Percentiles rank a stretch among this genome's conserved stretches.
Evolutionary conservation across 805 yeast genomes (phyloP).

Genomic region (Metschnikowia matae): DNA sequence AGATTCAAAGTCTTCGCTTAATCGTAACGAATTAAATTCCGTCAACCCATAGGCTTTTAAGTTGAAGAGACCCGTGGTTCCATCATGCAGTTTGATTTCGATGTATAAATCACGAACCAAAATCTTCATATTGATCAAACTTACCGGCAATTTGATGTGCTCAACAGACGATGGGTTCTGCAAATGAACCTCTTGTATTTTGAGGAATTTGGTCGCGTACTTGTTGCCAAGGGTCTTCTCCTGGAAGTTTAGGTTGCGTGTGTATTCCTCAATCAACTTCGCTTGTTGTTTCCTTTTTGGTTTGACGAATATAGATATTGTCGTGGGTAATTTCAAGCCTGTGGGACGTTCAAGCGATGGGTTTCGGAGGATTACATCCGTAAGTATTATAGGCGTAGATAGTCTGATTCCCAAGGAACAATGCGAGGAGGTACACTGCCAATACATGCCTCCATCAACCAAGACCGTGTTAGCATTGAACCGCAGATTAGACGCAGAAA

Average conservation of each 20-base stretch:
- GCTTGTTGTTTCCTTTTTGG: conserved; percentile 23
- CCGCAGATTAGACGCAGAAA: conserved; percentile 25
- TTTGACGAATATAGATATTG: conserved; percentile 27
- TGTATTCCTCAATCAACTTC: conserved; percentile 16
- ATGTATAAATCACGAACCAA: conserved; percentile 32
- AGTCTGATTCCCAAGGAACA: conserved; percentile 37
- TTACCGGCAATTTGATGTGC: conserved; percentile 32
- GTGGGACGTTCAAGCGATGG: conserved; percentile 9
- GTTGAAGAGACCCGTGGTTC: conserved; percentile 14
- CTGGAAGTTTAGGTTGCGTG: conserved; percentile 9
- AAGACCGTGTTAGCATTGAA: conserved; percentile 38
- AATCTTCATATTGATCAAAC: conserved; percentile 30
- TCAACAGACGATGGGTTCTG: conserved; percentile 15
- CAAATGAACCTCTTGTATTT: conserved; percentile 24
- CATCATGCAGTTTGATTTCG: conserved; percentile 14
- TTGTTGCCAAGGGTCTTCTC: conserved; percentile 14
- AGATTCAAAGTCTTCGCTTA: conserved; percentile 13
- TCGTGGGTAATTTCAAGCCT: conserved; percentile 14
- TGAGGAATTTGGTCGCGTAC: conserved; percentile 29
- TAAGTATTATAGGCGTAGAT: conserved; percentile 28
- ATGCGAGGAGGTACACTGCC: conserved; percentile 29
- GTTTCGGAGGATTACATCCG: conserved; percentile 30
- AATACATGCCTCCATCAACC: conserved; percentile 29
- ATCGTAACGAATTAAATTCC: conserved; percentile 8
- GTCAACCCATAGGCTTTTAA: conserved; percentile 15